Evolutionary conservation across 208 protist genomes (phyloP).

Genomic region (Leishmania amazonensis): DNA sequence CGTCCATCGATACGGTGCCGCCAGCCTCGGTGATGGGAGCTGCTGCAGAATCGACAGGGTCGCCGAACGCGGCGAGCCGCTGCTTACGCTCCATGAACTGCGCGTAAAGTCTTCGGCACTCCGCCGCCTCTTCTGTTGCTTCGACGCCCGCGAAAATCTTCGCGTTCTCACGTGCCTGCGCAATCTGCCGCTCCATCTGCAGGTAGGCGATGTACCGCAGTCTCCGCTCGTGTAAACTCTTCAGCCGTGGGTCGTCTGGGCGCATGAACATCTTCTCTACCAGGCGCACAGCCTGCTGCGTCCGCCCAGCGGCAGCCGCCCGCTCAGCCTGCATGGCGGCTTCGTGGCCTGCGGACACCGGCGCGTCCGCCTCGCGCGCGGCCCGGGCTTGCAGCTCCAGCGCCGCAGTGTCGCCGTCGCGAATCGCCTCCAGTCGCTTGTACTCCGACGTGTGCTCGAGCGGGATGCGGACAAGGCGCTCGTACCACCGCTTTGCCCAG

Average conservation of each 20-base stretch:
- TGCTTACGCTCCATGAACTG: conserved; percentile 47
- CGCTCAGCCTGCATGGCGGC: conserved; percentile 36
- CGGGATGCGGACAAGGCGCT: conserved; percentile 72
- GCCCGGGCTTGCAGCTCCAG: conserved; percentile 35
- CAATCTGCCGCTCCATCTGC: conserved; percentile 86
- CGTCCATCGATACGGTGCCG: not conserved
- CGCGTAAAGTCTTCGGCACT: conserved; percentile 55
- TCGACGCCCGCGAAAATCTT: conserved; percentile 68
- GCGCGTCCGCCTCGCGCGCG: not conserved
- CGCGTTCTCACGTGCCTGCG: conserved; percentile 72
- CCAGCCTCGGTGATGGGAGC: not conserved
- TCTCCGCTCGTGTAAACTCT: conserved; percentile 73
- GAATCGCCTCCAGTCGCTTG: conserved; percentile 59
- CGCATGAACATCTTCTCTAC: conserved; percentile 87
- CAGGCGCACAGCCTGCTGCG: conserved; percentile 54
- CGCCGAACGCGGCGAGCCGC: not conserved
- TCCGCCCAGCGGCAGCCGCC: conserved; percentile 38
- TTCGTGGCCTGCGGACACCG: conserved; percentile 11
- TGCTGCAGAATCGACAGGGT: not conserved
- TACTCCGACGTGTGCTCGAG: conserved; percentile 81
- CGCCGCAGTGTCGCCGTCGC: conserved; percentile 37
- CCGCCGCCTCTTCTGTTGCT: conserved; percentile 47
- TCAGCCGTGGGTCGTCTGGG: conserved; percentile 63
- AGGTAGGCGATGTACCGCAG: conserved; percentile 84
- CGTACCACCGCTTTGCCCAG: conserved; percentile 88